These are phyloP conservation scores for Phycomyces nitens DNA, from an alignment of 192 early-diverging fungal species.

Conservation along the genomic window DNA sequence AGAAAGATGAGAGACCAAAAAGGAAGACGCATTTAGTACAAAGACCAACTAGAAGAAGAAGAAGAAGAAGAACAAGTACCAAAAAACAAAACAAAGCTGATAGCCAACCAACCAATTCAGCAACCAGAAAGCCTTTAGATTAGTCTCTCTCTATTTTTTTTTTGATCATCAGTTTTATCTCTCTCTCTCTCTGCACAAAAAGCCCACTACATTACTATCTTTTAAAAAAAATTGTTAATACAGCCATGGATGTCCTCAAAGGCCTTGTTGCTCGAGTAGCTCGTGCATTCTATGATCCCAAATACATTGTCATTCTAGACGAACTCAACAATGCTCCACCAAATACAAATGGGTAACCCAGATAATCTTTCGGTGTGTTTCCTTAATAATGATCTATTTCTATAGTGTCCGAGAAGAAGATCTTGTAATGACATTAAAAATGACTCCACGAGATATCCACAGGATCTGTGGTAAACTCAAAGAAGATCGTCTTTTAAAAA, in stretches of 20 bases:
- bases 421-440: slow-evolving; percentile 59
- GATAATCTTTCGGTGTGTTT: not conserved
- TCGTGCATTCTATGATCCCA: slow-evolving; percentile 82
- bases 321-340: slow-evolving; percentile 57
- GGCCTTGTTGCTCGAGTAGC: slow-evolving; percentile 68
- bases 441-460: slow-evolving; percentile 67
- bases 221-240: not conserved
- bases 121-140: not conserved
- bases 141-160: not conserved
- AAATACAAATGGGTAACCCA: slow-evolving; percentile 26
- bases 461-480: slow-evolving; percentile 78
- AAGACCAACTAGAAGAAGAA: too few species aligned
- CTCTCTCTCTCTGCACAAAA: too few species aligned
- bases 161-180: not conserved
- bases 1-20: too few species aligned
- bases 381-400: not conserved
- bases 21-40: too few species aligned
- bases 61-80: too few species aligned
- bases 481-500: slow-evolving; percentile 73
- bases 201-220: too few species aligned
- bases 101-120: not conserved
- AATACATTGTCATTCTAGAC: slow-evolving; percentile 79
- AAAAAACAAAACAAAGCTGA: too few species aligned
- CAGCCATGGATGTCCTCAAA: slow-evolving; percentile 46
- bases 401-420: slow-evolving; percentile 72